Percentiles rank a stretch among this genome's conserved stretches.
phyloP scores from a whole-genome alignment of 2,329 filamentous ascomycete species.

The Calonectria hongkongensis region DNA sequence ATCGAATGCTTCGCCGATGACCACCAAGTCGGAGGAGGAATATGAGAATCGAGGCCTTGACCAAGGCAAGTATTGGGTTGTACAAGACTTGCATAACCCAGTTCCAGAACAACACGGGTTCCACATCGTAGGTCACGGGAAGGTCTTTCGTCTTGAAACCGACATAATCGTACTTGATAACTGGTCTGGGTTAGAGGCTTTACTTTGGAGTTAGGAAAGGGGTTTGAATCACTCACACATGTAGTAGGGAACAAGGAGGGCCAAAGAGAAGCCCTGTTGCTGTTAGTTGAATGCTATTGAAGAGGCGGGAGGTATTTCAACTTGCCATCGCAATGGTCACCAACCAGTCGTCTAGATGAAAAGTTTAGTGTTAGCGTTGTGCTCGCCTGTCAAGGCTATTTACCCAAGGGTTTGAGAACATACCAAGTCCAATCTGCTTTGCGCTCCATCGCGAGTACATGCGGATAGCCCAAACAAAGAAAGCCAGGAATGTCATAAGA shows the following conservation, averaged over 20 bases:
- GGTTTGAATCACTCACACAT: conserved; percentile 32
- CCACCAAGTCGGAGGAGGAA: conserved; percentile 65
- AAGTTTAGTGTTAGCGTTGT: background rate
- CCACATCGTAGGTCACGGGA: conserved; percentile 38
- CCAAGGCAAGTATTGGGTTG: conserved; percentile 66
- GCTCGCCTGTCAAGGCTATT: background rate
- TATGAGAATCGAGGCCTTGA: conserved; percentile 66
- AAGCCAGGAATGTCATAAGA: conserved; percentile 43
- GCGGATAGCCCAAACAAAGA: conserved; percentile 43
- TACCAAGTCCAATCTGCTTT: conserved; percentile 47
- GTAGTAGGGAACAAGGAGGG: conserved; percentile 43
- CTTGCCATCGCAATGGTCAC: conserved; percentile 44
- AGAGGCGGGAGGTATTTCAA: background rate
- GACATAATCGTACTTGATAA: conserved; percentile 46
- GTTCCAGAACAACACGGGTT: conserved; percentile 50
- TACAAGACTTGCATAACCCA: conserved; percentile 59
- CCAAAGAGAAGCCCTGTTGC: conserved; percentile 44
- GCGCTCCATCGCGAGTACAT: conserved; percentile 46
- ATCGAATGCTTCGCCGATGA: conserved; percentile 51
- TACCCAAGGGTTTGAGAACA: background rate
- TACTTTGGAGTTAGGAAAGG: background rate
- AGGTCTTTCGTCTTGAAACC: conserved; percentile 42
- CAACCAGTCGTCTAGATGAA: conserved; percentile 47
- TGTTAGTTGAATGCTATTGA: background rate
- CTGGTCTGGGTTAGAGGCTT: conserved; percentile 6